These are phyloP conservation scores for Fusarium luffae DNA, from an alignment of 2,329 filamentous ascomycete species.

Conservation along the genomic window DNA sequence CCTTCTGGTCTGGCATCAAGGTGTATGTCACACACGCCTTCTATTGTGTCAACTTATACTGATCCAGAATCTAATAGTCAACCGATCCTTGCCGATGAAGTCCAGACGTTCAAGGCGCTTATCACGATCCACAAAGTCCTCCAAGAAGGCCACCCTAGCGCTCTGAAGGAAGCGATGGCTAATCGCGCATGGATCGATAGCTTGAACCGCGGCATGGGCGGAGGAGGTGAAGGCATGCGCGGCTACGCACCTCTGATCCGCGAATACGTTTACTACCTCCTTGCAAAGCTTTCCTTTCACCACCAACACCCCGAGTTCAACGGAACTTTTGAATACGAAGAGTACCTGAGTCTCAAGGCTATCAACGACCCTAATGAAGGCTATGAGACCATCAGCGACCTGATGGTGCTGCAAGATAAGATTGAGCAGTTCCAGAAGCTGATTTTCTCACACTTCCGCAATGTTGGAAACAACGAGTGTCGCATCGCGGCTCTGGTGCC, in stretches of 20 bases:
- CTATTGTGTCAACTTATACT: constrained; percentile 14
- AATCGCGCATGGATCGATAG: constrained; percentile 94
- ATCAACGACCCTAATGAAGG: constrained; percentile 99
- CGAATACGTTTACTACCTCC: constrained; percentile 95
- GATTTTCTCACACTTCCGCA: constrained; percentile 95
- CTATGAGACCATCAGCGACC: constrained; percentile 93
- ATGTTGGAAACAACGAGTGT: constrained; percentile 93
- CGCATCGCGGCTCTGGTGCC: constrained; percentile 93
- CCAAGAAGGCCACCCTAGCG: constrained; percentile 92
- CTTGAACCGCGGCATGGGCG: constrained; percentile 82
- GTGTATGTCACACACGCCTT: constrained; percentile 72
- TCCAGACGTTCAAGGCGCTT: constrained; percentile 98
- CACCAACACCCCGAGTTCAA: constrained; percentile 98
- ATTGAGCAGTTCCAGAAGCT: constrained; percentile 99
- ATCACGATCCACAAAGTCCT: constrained; percentile 98
- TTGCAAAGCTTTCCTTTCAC: constrained; percentile 96
- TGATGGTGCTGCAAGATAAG: constrained; percentile 97
- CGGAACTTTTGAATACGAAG: constrained; percentile 97
- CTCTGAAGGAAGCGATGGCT: constrained; percentile 86
- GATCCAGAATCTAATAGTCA: constrained; percentile 67
- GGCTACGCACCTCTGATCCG: constrained; percentile 93
- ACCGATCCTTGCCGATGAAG: constrained; percentile 97
- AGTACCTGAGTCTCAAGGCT: constrained; percentile 96
- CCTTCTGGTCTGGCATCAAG: constrained; percentile 99
- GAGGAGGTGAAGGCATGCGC: constrained; percentile 85